Conservation (phyloP, 2,329 filamentous ascomycete species). For the Fusarium fujikuroi region DNA sequence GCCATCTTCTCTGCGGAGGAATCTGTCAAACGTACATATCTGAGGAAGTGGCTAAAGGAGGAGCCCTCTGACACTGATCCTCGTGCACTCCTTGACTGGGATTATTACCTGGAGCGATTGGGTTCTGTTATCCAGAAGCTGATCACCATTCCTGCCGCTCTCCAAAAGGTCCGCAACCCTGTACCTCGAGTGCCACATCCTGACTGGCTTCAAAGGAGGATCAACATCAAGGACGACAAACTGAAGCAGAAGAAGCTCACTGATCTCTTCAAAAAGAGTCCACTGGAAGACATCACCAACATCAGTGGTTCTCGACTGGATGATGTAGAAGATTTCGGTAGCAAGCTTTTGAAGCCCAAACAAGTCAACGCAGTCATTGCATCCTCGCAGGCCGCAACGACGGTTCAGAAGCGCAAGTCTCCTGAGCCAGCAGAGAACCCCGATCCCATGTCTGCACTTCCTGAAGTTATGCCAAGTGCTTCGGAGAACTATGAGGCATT, state of each 20-base stretch:
- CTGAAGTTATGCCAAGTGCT: constrained; percentile 84
- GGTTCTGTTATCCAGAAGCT: constrained; percentile 98
- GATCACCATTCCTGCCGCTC: constrained; percentile 95
- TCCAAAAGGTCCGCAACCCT: constrained; percentile 95
- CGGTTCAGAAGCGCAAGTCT: constrained; percentile 76
- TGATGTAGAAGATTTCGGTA: constrained; percentile 86
- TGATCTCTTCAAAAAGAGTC: constrained; percentile 76
- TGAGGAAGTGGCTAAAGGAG: constrained; percentile 96
- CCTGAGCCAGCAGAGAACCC: constrained; percentile 73
- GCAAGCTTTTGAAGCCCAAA: constrained; percentile 73
- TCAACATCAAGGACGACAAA: constrained; percentile 94
- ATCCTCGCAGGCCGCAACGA: constrained; percentile 62
- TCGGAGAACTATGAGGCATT: constrained; percentile 89
- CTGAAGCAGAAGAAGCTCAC: constrained; percentile 99
- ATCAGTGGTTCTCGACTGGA: constrained; percentile 63
- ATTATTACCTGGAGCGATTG: constrained; percentile 95
- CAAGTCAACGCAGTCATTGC: constrained; percentile 64
- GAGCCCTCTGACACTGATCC: constrained; percentile 93
- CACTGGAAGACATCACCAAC: constrained; percentile 79
- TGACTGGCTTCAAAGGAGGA: constrained; percentile 94
- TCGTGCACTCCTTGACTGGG: constrained; percentile 90
- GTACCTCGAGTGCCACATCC: constrained; percentile 94
- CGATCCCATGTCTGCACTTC: constrained; percentile 85
- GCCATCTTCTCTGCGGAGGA: constrained; percentile 97
- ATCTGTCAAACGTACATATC: constrained; percentile 84